Base-by-base conservation (phyloP, 352 stramenopile species). In the Phytophthora palmivora region DNA sequence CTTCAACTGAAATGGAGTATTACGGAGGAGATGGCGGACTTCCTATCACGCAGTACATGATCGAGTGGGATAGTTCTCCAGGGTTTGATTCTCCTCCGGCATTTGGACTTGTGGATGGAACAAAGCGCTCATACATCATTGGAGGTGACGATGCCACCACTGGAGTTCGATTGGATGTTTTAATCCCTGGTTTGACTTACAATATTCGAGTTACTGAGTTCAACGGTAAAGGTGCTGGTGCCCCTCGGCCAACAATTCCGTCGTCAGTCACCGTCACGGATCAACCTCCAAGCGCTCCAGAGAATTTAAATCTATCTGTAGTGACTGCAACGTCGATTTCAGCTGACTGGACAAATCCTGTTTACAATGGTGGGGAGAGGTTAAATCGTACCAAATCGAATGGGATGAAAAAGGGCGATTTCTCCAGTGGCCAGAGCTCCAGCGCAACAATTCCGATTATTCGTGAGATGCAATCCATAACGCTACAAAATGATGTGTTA, bases 31-130 rank as follows among this genome's bases (percentile, higher is more conserved):
- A 97, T 65, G 96, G 95, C 6, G 97, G 96, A 6, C 79, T 94
- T 16, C 70, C 88, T 6, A 97, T 99, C 38, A 96, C 94, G 21
- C 85, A 97, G 47, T 99, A 99, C 74, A 89, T 98, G 70, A 77
- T 99, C 16, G 96, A 99, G 60, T 99, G 96, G 96, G 94, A 98
- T 65, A 86, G 53, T 30, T 94, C 87, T 34, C 57, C 63, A 12
- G 74, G 87, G 10, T 98, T 98, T 70, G 89, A 96, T 48, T 97
- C 92, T 1, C 94, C 95, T 2, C 79, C 92, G 43, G 71, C 78
- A 8, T 95, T 80, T 47, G 84, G 71, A 0, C 51, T 95, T 15
- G 82, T 94, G 2, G 63, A 63, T 43, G 82, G 77, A 0, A 59
- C 64, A 0, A 71, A 62, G 14, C 78, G 67, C 3, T 82, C 72